Evolutionary conservation across 192 early-diverging fungal genomes (phyloP).

Genomic region (Backusella tuberculispora): DNA sequence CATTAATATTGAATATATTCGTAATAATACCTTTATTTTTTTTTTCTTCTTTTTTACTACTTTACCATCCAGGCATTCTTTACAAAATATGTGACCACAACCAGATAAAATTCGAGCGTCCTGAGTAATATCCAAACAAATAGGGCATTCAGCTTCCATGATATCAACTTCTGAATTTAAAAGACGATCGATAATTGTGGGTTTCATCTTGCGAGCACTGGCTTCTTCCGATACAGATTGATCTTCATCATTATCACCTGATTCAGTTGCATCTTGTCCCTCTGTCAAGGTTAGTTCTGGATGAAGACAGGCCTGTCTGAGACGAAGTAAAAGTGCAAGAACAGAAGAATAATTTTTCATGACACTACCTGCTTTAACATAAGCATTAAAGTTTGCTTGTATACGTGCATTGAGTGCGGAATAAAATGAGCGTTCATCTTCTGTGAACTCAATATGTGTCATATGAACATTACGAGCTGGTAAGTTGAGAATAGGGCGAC

Average conservation of each 20-base stretch:
- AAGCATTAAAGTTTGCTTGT: constrained; percentile 49
- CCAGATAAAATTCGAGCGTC: constrained; percentile 29
- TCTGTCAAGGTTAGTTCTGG: constrained; percentile 43
- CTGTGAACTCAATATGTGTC: constrained; percentile 50
- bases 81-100: constrained; percentile 51
- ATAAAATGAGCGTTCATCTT: constrained; percentile 65
- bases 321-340: constrained; percentile 48
- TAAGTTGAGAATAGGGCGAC: constrained; percentile 67
- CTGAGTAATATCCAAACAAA: constrained; percentile 42
- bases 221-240: neutral
- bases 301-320: constrained; percentile 57
- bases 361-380: constrained; percentile 50
- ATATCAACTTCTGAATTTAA: neutral
- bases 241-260: no score
- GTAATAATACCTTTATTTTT: neutral
- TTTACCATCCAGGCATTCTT: constrained; percentile 47
- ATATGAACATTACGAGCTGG: constrained; percentile 58
- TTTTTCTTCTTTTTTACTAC: neutral
- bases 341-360: constrained; percentile 60
- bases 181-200: neutral
- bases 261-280: neutral
- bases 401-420: constrained; percentile 36
- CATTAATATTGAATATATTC: no score
- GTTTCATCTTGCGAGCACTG: neutral
- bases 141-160: constrained; percentile 37